phyloP scores from a whole-genome alignment of 768 basidiomycete genomes.

The Tylopilus subfusipes region DNA sequence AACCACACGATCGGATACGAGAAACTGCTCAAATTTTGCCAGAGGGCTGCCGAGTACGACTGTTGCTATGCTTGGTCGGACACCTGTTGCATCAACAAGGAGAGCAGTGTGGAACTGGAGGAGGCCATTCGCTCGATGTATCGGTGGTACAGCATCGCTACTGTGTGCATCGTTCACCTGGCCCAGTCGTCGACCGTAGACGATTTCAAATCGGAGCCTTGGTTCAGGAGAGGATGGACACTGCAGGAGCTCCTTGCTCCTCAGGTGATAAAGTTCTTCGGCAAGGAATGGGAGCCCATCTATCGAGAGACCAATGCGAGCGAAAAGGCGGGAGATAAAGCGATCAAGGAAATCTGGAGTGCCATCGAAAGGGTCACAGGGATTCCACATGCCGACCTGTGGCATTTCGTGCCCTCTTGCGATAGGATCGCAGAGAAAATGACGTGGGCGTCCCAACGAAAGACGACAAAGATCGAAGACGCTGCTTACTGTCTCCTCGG shows the following conservation, averaged over 20 bases:
- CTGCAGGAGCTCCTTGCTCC: conserved; percentile 18
- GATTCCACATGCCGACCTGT: conserved; percentile 10
- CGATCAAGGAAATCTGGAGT: conserved; percentile 7
- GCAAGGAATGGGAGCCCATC: conserved; percentile 17
- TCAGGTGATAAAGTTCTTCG: conserved; percentile 16
- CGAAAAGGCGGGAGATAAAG: conserved; percentile 7
- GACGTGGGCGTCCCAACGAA: conserved; percentile 24
- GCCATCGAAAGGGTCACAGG: conserved; percentile 11
- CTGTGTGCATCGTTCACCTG: conserved; percentile 24
- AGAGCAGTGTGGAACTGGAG: conserved; percentile 29
- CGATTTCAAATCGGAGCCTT: conserved; percentile 15
- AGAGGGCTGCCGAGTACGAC: conserved; percentile 14
- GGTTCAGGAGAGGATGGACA: conserved; percentile 26
- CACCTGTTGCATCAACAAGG: conserved; percentile 21
- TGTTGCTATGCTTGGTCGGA: conserved; percentile 27
- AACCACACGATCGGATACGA: conserved; percentile 10
- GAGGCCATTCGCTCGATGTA: conserved; percentile 32
- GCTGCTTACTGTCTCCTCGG: conserved; percentile 24
- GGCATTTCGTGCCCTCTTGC: conserved; percentile 10
- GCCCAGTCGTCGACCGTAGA: conserved; percentile 5
- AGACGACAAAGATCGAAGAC: conserved; percentile 24
- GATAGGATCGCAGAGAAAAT: conserved; percentile 18
- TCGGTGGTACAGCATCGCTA: conserved; percentile 23
- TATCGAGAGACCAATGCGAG: neutral
- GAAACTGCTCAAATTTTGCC: conserved; percentile 17